These are phyloP conservation scores for Cucumis cinereus DNA, from an alignment of 306 rosid genomes.

Conservation along the genomic window DNA sequence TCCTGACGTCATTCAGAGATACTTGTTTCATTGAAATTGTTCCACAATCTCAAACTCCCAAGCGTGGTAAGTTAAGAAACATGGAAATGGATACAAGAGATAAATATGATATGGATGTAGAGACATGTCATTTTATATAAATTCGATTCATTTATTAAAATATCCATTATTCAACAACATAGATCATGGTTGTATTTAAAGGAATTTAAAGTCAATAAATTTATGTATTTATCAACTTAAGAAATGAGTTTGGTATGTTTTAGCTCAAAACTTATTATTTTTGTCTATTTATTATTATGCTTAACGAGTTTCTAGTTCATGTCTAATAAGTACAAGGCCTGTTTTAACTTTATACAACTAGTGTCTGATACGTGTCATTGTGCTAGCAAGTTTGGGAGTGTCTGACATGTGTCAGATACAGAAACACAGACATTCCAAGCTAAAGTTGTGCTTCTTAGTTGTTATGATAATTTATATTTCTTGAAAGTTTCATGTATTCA, in stretches of 20 bases:
- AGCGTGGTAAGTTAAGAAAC: constrained; percentile 25
- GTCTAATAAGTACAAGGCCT: not conserved
- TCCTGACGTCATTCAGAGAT: constrained; percentile 80
- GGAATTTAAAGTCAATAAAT: not conserved
- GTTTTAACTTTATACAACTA: not conserved
- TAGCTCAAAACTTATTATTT: not conserved
- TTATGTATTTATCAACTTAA: not conserved
- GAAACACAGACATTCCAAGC: not conserved
- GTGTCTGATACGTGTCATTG: not conserved
- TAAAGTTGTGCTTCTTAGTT: not conserved
- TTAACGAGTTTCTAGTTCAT: not conserved
- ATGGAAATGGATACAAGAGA: not conserved
- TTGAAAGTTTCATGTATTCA: not conserved
- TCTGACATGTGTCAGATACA: not conserved
- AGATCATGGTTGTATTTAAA: not conserved
- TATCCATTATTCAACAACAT: not conserved
- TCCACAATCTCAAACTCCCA: constrained; percentile 47
- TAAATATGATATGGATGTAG: not conserved
- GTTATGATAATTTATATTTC: constrained; percentile 27
- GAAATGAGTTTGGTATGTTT: not conserved
- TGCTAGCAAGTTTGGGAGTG: not conserved
- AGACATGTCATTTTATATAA: not conserved
- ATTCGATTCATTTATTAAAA: not conserved
- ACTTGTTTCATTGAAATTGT: constrained; percentile 72
- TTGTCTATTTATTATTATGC: not conserved